Evolutionary conservation across 352 stramenopile genomes (phyloP), one percentile per base, ranked within the genome.

Genomic region (Plasmopara muralis): DNA sequence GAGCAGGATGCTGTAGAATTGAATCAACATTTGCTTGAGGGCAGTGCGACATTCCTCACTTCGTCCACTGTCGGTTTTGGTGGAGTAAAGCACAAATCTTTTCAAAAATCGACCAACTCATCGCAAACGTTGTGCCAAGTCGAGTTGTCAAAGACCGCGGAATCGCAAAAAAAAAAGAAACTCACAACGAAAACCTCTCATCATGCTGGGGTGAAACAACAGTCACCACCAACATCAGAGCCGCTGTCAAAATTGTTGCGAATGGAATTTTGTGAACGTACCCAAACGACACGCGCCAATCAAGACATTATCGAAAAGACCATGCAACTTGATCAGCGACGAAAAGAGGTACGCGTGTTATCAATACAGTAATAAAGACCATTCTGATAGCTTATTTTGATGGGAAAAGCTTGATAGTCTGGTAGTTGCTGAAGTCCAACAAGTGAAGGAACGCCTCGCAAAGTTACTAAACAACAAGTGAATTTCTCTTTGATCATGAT

Each of bases 371-470:
- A n/a, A 25, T 2, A 2, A 30, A 16, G 38, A 18, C 45, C 14
- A 15, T 31, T n/a, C 20, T 3, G 1, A 3, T 25, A 1, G 20
- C 20, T 25, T 3, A 25, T 25, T 25, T 25, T 25, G 20, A 25
- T 25, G 20, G 20, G 20, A 3, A 1, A 25, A 89, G 74, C 48
- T 89, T 7, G 79, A 89, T 53, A 66, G 58, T 25, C 49, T 85
- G n/a, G 64, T 89, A 18, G 57, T 87, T 12, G 63, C 51, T 0
- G 79, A 89, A 47, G 57, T 89, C 7, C 70, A 85, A 4, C 74
- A 85, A 41, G 69, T 87, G 18, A 86, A 89, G 42, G 65, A 72
- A 40, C 50, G 77, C n/a, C 63, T 89, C 12, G 70, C 76, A 1
- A 76, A 64, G n/a, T 48, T 87, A 14, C 51, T 80, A 37, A 48